These are phyloP conservation scores for Boletales sp. DNA, from an alignment of 768 basidiomycete genomes.

Conservation along the genomic window DNA sequence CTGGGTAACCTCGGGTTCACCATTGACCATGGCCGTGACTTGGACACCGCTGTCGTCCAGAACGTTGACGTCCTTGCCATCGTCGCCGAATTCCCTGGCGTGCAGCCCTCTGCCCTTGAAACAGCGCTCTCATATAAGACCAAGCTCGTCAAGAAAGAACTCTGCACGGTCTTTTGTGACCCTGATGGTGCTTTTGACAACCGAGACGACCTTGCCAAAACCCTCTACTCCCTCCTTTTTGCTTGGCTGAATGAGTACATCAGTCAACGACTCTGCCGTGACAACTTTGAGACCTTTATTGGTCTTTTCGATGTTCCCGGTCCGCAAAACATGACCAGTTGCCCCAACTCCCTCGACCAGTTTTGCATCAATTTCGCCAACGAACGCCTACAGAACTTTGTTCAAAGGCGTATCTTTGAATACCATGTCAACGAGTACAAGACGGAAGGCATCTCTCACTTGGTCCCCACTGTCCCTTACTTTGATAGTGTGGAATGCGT, in stretches of 20 bases:
- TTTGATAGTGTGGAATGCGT: slow-evolving; percentile 92
- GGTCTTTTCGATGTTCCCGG: slow-evolving; percentile 91
- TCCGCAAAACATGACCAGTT: slow-evolving; percentile 73
- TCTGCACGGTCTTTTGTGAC: no score
- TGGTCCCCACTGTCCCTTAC: slow-evolving; percentile 69
- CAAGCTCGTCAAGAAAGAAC: no score
- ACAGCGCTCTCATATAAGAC: no score
- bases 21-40: no score
- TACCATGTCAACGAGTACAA: slow-evolving; percentile 78
- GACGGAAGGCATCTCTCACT: slow-evolving; percentile 70
- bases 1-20: no score
- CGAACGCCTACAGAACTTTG: slow-evolving; percentile 83
- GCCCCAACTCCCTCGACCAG: slow-evolving; percentile 91
- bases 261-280: slow-evolving; percentile 91
- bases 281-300: slow-evolving; percentile 90
- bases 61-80: no score
- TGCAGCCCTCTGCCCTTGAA: no score
- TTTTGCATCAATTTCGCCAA: slow-evolving; percentile 97
- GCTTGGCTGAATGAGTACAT: slow-evolving; percentile 96
- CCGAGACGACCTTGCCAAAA: slow-evolving; percentile 90
- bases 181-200: slow-evolving; percentile 89
- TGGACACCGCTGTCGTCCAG: no score
- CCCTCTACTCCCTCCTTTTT: slow-evolving; percentile 90
- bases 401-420: slow-evolving; percentile 79
- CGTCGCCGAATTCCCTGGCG: no score